Base-by-base conservation (phyloP, 192 early-diverging fungal species). In the Entomortierella lignicola region DNA sequence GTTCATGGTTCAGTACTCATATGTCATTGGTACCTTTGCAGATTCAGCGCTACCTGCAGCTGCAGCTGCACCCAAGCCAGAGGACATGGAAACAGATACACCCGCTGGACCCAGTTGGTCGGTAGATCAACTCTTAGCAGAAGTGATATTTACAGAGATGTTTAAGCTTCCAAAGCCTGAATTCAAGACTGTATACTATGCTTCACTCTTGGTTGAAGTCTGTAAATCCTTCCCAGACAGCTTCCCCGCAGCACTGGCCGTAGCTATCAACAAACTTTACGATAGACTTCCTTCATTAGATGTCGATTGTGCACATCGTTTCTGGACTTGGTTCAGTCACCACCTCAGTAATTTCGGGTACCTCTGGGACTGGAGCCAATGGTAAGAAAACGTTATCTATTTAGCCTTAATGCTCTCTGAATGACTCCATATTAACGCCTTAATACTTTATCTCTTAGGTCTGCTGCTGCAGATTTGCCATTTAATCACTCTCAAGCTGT, bases 281-380 rank as follows among this genome's bases (percentile, higher is more conserved):
- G 83, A 85, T 8, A 81, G 92, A 53, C 65, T 96, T 39, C 86
- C 87, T 59, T 84, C 84, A 1, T 89, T 93, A 91, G 97, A 99
- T 77, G 89, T 93, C 34, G 96, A 97, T 81, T 92, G 91, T 72
- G 85, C 96, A 31, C 85, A 91, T 72, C 85, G 96, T 29, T 86
- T 98, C 50, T 88, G 89, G 61, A 92, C 92, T 67, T 97, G 94
- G 94, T 93, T 99, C 83, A 88, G 93, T 0, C 89, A 94, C 59
- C 96, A 97, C 81, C 81, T 99, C 54, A 96, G 94, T 77, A 98
- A 98, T 83, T 96, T 97, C 88, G 91, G 86, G 15, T 96, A 91
- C 82, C 84, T 88, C 29, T 98, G 95, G 95, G 89, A 93, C 68
- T 98, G 96, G 96, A 60, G 71, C 27, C 91, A 87, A 62, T 99